Percentiles rank a stretch among this genome's conserved stretches.
Evolutionary conservation across 2,329 filamentous ascomycete genomes (phyloP).

Genomic region (Beauveria brongniartii): DNA sequence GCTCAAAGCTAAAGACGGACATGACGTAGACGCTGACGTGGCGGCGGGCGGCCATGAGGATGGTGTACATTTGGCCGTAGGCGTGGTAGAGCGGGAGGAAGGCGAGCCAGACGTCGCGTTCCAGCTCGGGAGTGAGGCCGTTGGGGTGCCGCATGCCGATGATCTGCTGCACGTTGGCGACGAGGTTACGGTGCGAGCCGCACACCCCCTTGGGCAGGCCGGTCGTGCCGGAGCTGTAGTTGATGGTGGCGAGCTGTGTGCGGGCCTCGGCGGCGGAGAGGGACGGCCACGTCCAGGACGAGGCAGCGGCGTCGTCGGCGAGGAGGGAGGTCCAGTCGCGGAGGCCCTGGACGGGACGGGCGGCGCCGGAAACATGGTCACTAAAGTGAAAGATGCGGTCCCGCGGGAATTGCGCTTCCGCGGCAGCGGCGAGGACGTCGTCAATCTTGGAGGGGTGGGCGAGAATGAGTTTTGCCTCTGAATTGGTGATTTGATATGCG

Average conservation of each 20-base stretch:
- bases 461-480: conserved; percentile 39
- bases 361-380: conserved; percentile 26
- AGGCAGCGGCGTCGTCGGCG: conserved; percentile 22
- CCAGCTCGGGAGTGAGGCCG: conserved; percentile 24
- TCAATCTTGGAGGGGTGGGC: conserved; percentile 38
- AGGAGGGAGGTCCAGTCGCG: conserved; percentile 35
- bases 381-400: conserved; percentile 40
- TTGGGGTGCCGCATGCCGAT: conserved; percentile 34
- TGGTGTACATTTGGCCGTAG: conserved; percentile 46
- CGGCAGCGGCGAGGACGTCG: conserved; percentile 34
- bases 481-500: conserved; percentile 42
- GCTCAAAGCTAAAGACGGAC: conserved; percentile 45
- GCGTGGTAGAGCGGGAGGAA: conserved; percentile 62
- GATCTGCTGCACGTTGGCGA: conserved; percentile 42
- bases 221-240: conserved; percentile 44
- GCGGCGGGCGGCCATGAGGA: conserved; percentile 36
- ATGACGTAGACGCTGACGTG: conserved; percentile 46
- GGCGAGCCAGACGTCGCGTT: conserved; percentile 40
- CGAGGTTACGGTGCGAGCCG: conserved; percentile 40
- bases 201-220: conserved; percentile 44
- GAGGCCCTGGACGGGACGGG: conserved; percentile 23
- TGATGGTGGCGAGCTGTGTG: conserved; percentile 34
- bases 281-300: conserved; percentile 32
- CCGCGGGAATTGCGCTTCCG: conserved; percentile 30
- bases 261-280: conserved; percentile 28